Conservation (phyloP, 352 stramenopile species). For the Globisporangium sylvaticum region DNA sequence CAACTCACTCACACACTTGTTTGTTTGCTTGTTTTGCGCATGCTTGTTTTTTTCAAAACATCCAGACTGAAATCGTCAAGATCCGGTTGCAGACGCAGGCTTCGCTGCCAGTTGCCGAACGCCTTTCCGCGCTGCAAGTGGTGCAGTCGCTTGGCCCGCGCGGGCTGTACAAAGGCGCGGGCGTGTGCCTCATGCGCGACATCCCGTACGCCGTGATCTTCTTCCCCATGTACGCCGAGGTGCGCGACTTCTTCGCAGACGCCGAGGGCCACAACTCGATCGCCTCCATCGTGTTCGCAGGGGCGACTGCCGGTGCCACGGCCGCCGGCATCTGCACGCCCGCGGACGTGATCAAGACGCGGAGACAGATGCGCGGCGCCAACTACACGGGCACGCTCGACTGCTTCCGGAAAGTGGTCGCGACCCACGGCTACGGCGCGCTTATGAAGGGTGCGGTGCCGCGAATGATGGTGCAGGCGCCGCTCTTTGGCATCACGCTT, state of each 20-base stretch:
- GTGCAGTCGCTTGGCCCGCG: slow-evolving; percentile 66
- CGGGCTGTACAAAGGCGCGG: slow-evolving; percentile 84
- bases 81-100: slow-evolving; percentile 89
- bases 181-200: slow-evolving; percentile 88
- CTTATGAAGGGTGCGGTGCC: slow-evolving; percentile 84
- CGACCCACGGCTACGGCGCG: slow-evolving; percentile 67
- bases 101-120: slow-evolving; percentile 55
- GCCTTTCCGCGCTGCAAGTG: slow-evolving; percentile 52
- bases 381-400: slow-evolving; percentile 82
- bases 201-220: slow-evolving; percentile 92
- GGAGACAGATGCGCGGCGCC: slow-evolving; percentile 73
- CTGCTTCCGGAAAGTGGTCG: slow-evolving; percentile 77
- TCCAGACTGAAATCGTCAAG: slow-evolving; percentile 89
- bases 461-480: slow-evolving; percentile 86
- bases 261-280: slow-evolving; percentile 54
- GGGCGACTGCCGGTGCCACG: slow-evolving; percentile 52
- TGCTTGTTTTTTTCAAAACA: neutral
- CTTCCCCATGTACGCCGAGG: slow-evolving; percentile 87
- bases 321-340: slow-evolving; percentile 59
- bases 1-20: neutral
- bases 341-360: slow-evolving; percentile 89
- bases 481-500: slow-evolving; percentile 83
- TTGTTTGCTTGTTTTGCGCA: slow-evolving; percentile 7
- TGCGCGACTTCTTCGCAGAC: slow-evolving; percentile 51
- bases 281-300: slow-evolving; percentile 56